phyloP scores from a whole-genome alignment of 2,329 filamentous ascomycete genomes.

The Trichoderma polysporum region DNA sequence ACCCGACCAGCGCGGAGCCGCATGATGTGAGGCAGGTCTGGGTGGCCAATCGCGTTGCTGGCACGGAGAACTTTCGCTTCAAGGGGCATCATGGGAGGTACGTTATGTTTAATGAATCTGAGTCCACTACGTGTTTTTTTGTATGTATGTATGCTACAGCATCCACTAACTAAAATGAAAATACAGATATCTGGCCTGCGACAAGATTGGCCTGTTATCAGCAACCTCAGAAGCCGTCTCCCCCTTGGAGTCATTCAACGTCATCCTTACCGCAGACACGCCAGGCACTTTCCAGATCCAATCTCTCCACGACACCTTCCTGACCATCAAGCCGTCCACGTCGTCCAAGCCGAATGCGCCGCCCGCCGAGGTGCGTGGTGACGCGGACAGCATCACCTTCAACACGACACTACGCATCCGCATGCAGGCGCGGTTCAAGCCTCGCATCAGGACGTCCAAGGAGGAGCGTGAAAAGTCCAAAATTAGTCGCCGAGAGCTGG shows the following conservation, averaged over 20 bases:
- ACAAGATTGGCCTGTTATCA: constrained; percentile 75
- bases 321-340: constrained; percentile 59
- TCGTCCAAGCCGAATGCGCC: constrained; percentile 47
- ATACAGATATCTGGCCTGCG: constrained; percentile 77
- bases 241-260: constrained; percentile 75
- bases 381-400: constrained; percentile 66
- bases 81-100: constrained; percentile 87
- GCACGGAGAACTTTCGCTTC: constrained; percentile 78
- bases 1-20: constrained; percentile 83
- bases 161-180: not conserved
- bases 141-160: not conserved
- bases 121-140: constrained; percentile 23
- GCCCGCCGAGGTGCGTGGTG: constrained; percentile 69
- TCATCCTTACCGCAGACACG: constrained; percentile 63
- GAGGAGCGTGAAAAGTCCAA: constrained; percentile 82
- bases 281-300: constrained; percentile 73
- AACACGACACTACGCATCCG: constrained; percentile 75
- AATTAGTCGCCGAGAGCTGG: constrained; percentile 81
- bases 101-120: constrained; percentile 3
- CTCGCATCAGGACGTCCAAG: constrained; percentile 72
- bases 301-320: constrained; percentile 68
- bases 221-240: constrained; percentile 80
- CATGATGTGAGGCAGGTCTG: constrained; percentile 96
- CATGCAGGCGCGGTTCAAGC: constrained; percentile 96
- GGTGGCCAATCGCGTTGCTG: constrained; percentile 80